phyloP scores from a whole-genome alignment of 139 green algal genomes.

The Asterochloris erici region DNA sequence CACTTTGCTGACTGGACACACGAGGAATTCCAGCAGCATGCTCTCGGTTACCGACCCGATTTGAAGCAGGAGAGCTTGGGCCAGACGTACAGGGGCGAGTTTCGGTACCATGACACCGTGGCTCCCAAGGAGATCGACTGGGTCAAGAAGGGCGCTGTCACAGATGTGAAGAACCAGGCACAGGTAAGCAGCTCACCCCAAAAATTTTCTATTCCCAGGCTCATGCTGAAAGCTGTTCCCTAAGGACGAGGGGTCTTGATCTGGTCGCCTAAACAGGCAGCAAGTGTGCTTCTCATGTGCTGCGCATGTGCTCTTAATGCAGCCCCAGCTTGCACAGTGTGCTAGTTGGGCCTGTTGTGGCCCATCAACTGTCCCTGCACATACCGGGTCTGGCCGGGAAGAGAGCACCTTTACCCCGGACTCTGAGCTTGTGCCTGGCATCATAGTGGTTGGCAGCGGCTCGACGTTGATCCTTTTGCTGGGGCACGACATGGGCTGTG shows the following conservation, averaged over 20 bases:
- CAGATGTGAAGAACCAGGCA: slow-evolving; percentile 91
- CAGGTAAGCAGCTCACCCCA: slow-evolving; percentile 6
- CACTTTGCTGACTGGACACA: slow-evolving; percentile 79
- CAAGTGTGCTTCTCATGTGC: not conserved
- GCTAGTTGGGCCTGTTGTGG: too few relatives aligned
- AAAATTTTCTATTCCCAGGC: too few relatives aligned
- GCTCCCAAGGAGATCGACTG: slow-evolving; percentile 76
- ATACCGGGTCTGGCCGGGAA: too few relatives aligned
- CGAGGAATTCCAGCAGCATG: slow-evolving; percentile 75
- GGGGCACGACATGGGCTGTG: too few relatives aligned
- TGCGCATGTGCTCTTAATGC: not conserved
- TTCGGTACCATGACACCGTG: slow-evolving; percentile 46
- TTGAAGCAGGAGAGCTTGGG: slow-evolving; percentile 10
- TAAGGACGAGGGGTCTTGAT: not conserved
- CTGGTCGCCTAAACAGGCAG: not conserved
- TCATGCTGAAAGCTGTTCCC: not conserved
- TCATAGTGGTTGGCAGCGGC: too few relatives aligned
- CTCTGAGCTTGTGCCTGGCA: too few relatives aligned
- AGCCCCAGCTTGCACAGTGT: not conserved
- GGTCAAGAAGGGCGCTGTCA: slow-evolving; percentile 75
- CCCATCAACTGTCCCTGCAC: too few relatives aligned
- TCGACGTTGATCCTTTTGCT: too few relatives aligned
- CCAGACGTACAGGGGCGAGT: slow-evolving; percentile 19
- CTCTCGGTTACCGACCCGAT: slow-evolving; percentile 58
- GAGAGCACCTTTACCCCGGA: too few relatives aligned